Conservation (phyloP, 306 rosid species). For the Acacia confusa region DNA sequence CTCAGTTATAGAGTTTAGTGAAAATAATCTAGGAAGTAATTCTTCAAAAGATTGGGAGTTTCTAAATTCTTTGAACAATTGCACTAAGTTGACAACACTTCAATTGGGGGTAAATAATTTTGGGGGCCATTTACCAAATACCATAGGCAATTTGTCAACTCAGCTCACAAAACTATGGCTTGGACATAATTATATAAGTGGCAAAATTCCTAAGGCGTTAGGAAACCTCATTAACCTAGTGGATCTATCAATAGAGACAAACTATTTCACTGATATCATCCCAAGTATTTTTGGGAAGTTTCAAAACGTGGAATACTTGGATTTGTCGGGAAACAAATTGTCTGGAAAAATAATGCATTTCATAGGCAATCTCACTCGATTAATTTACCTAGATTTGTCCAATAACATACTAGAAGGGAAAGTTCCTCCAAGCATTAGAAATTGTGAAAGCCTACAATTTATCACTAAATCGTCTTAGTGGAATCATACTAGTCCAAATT, state of each 20-base stretch:
- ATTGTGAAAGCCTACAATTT: not conserved
- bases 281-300: not conserved
- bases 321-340: too few relatives aligned
- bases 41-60: too few relatives aligned
- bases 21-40: too few relatives aligned
- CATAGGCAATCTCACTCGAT: not conserved
- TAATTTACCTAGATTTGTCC: too few relatives aligned
- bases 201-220: not conserved
- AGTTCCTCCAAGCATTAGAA: not conserved
- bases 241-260: rapidly evolving
- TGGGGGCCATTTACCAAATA: slow-evolving; percentile 41
- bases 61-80: too few relatives aligned
- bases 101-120: too few relatives aligned
- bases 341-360: not conserved
- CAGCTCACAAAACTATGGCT: too few relatives aligned
- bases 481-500: not conserved
- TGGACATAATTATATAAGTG: not conserved
- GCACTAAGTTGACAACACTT: too few relatives aligned
- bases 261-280: too few relatives aligned
- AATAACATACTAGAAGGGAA: not conserved
- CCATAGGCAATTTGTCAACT: too few relatives aligned
- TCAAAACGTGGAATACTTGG: not conserved
- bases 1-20: too few relatives aligned
- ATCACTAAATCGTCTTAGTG: not conserved
- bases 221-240: not conserved